Conservation (phyloP, 768 basidiomycete genomes). For the Suillus fuscotomentosus region DNA sequence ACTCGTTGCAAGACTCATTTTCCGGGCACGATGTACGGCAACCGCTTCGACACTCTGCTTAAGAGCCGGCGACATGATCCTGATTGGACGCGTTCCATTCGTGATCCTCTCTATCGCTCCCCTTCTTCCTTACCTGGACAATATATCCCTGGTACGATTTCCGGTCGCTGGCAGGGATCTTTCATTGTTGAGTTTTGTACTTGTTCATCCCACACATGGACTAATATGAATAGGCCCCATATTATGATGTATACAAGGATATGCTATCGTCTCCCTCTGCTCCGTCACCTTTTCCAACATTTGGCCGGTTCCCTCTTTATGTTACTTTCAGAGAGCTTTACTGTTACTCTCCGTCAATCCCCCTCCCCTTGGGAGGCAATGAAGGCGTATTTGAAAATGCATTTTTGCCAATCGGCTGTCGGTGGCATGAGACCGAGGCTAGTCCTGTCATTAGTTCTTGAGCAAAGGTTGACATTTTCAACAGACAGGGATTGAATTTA, state of each 20-base stretch:
- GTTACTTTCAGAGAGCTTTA: constrained; percentile 49
- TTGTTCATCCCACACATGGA: background rate
- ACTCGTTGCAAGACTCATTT: constrained; percentile 42
- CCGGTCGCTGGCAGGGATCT: constrained; percentile 51
- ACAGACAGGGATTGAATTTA: constrained; percentile 30
- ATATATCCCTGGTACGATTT: constrained; percentile 44
- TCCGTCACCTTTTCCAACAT: constrained; percentile 34
- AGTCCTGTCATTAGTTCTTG: background rate
- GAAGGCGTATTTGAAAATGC: constrained; percentile 40
- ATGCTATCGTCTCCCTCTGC: constrained; percentile 34
- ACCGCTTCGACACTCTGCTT: constrained; percentile 14
- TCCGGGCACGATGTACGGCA: constrained; percentile 21
- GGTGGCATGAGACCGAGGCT: constrained; percentile 33
- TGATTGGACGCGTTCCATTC: constrained; percentile 26
- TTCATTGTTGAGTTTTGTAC: constrained; percentile 34
- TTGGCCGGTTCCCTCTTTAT: constrained; percentile 46
- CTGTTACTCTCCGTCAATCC: constrained; percentile 31
- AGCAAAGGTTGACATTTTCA: background rate
- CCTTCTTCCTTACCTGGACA: constrained; percentile 12
- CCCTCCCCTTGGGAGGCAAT: constrained; percentile 35
- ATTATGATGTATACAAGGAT: constrained; percentile 34
- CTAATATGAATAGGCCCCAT: constrained; percentile 35
- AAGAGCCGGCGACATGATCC: constrained; percentile 33
- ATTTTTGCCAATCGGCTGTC: constrained; percentile 44
- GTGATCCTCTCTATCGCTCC: constrained; percentile 1